These are phyloP conservation scores for Haberlea rhodopensis DNA, from an alignment of 257 asterid genomes.

Conservation along the genomic window DNA sequence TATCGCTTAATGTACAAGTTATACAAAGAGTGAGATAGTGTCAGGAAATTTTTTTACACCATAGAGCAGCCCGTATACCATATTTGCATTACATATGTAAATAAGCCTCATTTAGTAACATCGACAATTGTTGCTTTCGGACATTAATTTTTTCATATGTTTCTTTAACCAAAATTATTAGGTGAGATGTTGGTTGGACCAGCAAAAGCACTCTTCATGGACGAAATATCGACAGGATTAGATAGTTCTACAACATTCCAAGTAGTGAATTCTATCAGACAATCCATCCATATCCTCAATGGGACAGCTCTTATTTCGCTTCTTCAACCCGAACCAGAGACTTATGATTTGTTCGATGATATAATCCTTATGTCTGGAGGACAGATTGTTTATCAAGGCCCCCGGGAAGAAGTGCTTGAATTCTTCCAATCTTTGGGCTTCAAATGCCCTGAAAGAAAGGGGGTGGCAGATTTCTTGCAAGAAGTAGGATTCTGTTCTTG, in stretches of 20 bases:
- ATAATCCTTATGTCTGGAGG: conserved; percentile 9
- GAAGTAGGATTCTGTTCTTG: conserved; percentile 13
- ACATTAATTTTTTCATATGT: background rate
- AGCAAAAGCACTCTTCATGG: conserved; percentile 18
- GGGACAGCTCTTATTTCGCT: conserved; percentile 20
- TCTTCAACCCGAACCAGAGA: conserved; percentile 14
- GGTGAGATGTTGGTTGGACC: conserved; percentile 21
- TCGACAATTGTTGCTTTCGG: too few species aligned
- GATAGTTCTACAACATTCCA: conserved; percentile 17
- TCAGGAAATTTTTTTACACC: too few species aligned
- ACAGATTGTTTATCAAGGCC: conserved; percentile 19
- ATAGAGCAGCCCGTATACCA: too few species aligned
- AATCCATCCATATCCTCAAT: conserved; percentile 12
- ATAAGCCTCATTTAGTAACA: too few species aligned
- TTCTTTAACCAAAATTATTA: background rate
- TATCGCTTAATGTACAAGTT: too few species aligned
- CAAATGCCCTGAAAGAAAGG: conserved; percentile 14
- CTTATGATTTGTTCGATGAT: conserved; percentile 15
- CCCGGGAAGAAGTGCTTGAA: conserved; percentile 7
- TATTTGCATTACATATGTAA: too few species aligned
- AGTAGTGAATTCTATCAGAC: conserved; percentile 1
- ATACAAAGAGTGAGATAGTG: too few species aligned
- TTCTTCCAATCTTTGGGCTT: conserved; percentile 13
- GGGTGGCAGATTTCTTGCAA: conserved; percentile 18
- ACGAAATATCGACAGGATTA: conserved; percentile 16